Conservation (phyloP, 495 filamentous ascomycete species). For the Neurospora tetrasperma region DNA sequence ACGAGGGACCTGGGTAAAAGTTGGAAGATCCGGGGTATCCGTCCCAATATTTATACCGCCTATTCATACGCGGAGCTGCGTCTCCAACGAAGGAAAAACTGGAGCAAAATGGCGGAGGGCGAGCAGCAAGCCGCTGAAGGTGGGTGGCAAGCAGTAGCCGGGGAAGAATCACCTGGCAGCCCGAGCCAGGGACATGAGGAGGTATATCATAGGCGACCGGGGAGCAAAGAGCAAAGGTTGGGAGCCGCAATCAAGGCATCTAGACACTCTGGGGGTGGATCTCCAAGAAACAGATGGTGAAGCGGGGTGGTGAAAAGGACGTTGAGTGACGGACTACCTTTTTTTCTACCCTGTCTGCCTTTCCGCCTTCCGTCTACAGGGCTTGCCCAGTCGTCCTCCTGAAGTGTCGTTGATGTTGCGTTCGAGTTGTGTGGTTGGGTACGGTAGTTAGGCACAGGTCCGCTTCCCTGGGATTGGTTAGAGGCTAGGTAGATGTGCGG, state of each 20-base stretch:
- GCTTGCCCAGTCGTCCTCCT: not conserved
- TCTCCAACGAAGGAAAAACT: not conserved
- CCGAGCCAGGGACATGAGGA: not conserved
- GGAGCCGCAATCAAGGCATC: not conserved
- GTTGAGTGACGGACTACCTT: not conserved
- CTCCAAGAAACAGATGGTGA: not conserved
- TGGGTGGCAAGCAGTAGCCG: not conserved
- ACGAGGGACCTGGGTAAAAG: not conserved
- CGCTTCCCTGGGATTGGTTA: not conserved
- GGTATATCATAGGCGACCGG: not conserved
- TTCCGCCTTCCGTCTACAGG: not conserved
- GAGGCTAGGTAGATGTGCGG: not conserved
- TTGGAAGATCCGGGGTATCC: not conserved
- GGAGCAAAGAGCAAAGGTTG: not conserved
- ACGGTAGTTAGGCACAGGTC: not conserved
- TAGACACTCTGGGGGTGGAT: not conserved
- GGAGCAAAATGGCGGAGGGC: not conserved
- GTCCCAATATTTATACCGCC: not conserved
- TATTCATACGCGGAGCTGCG: not conserved
- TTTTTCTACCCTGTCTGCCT: not conserved
- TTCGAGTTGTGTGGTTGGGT: not conserved
- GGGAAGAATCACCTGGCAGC: not conserved
- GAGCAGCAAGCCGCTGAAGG: not conserved
- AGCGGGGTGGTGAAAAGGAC: not conserved
- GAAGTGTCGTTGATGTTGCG: not conserved